Evolutionary conservation across 805 yeast species (phyloP), one percentile per base, ranked within the genome.

Genomic region (Ogataea populi-albae): DNA sequence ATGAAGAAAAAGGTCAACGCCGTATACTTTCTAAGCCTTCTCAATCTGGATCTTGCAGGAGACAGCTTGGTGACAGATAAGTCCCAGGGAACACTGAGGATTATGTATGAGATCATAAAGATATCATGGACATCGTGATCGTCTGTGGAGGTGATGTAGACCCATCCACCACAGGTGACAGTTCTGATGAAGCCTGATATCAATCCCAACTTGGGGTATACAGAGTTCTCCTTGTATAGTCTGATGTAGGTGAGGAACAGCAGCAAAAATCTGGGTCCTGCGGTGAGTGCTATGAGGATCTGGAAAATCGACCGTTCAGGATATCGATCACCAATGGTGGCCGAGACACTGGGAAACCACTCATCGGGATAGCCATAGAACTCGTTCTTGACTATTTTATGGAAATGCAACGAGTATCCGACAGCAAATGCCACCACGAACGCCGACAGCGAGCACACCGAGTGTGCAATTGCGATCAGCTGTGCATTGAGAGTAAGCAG

Each of bases 331-430:
- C 98, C 98, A 55, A 93, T 93, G 2, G 98, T 77, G 1, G 98
- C 98, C 23, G 95, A 83, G 2, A 93, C 98, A 53, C 94, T 82
- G 2, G 98, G 98, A 57, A 93, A 91, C 98, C 98, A 93, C 61
- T 93, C 98, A 41, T 89, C 93, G 3, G 98, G 98, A 56, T 87
- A 93, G 1, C 95, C 94, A 55, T 69, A 89, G 45, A 77, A 76
- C 31, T 89, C 84, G 58, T 93, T 93, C 53, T 79, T 70, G 8
- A 93, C 96, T 55, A 93, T 93, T 57, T 93, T 88, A 41, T 82
- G 66, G 62, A 79, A 93, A 62, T 91, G 98, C 17, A 91, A 69
- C 34, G 69, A 68, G 43, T 77, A 76, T 1, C 96, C 97, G 19
- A 86, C 78, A 0, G 70, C 54, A 17, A 89, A 69, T 3, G 97